Conservation (phyloP, 2,329 filamentous ascomycete species). For the Alternaria arbusti region DNA sequence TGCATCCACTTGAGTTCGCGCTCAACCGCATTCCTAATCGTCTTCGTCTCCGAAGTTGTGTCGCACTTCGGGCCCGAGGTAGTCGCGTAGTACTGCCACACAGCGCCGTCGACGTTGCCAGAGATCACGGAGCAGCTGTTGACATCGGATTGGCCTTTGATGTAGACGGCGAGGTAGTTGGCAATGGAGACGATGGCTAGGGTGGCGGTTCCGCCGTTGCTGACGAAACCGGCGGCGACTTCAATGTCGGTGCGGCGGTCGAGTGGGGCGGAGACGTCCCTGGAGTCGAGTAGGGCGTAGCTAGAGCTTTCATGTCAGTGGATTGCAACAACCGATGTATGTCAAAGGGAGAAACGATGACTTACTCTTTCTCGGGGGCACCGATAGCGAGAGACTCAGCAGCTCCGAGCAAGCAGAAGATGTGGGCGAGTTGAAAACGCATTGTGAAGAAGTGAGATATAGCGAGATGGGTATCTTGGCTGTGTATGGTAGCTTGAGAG, state of each 20-base stretch:
- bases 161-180: background rate
- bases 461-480: background rate
- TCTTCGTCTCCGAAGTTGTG: background rate
- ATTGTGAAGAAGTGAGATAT: background rate
- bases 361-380: background rate
- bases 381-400: background rate
- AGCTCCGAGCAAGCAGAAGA: background rate
- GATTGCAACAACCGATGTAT: background rate
- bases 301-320: background rate
- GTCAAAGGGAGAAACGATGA: background rate
- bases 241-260: background rate
- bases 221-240: background rate
- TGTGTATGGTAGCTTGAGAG: background rate
- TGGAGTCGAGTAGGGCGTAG: background rate
- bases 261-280: background rate
- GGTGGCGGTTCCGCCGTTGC: background rate
- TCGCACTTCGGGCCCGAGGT: background rate
- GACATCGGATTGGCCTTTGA: background rate
- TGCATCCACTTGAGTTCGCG: background rate
- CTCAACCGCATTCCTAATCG: background rate
- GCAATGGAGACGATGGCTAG: background rate
- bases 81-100: background rate
- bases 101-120: background rate
- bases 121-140: background rate
- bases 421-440: background rate